A percentile compares a stretch with the other conserved stretches of the same genome.
These are phyloP conservation scores for Cadophora malorum DNA, from an alignment of 2,329 filamentous ascomycete species.

Conservation along the genomic window DNA sequence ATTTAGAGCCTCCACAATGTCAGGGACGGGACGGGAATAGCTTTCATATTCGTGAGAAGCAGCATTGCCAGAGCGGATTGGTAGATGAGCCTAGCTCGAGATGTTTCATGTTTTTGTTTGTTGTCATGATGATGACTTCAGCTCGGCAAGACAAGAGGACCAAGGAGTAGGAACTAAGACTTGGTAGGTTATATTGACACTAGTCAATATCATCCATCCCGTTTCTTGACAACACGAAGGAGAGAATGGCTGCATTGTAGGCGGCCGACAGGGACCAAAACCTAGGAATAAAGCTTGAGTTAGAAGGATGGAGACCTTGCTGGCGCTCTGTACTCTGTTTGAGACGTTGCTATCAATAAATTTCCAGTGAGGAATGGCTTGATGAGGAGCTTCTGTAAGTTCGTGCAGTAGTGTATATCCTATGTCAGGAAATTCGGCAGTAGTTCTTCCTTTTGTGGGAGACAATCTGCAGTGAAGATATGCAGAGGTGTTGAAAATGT, in stretches of 20 bases:
- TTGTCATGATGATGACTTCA: slow-evolving; percentile 19
- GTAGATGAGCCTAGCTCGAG: slow-evolving; percentile 3
- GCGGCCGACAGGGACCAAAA: slow-evolving; percentile 5
- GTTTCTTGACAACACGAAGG: background rate
- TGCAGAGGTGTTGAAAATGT: slow-evolving; percentile 5
- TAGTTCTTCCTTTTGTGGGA: background rate
- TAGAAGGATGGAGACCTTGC: background rate
- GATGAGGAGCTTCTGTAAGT: background rate
- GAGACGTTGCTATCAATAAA: slow-evolving; percentile 2
- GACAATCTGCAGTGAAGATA: slow-evolving; percentile 2
- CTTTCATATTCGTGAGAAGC: background rate
- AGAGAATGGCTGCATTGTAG: background rate
- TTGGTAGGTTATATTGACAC: slow-evolving; percentile 16
- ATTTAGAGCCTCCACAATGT: background rate
- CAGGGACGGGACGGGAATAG: slow-evolving; percentile 9
- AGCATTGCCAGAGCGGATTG: background rate
- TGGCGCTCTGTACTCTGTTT: background rate
- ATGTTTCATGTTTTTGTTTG: slow-evolving; percentile 18
- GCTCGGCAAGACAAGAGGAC: slow-evolving; percentile 4
- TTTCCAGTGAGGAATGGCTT: background rate
- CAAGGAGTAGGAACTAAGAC: background rate
- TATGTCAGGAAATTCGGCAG: background rate
- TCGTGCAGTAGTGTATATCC: background rate
- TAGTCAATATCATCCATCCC: background rate
- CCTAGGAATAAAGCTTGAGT: background rate